A percentile compares a stretch with the other conserved stretches of the same genome.
Evolutionary conservation across 2,329 filamentous ascomycete genomes (phyloP).

Genomic region (Colletotrichum zoysiae): DNA sequence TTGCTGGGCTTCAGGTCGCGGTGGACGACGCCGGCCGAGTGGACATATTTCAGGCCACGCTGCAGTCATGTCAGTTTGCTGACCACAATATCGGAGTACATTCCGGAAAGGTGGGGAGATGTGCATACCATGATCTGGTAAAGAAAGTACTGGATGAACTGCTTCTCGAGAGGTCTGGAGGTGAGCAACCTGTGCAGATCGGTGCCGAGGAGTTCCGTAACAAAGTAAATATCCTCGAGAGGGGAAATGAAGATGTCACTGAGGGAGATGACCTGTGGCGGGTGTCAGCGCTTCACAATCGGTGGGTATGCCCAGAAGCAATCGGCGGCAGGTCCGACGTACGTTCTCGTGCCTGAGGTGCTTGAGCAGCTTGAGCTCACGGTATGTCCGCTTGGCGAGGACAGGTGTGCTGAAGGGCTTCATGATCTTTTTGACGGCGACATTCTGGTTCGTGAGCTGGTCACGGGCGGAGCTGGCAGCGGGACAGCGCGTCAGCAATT

Average conservation of each 20-base stretch:
- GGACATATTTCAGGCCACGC: constrained; percentile 98
- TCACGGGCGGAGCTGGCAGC: constrained; percentile 88
- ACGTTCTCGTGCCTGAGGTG: constrained; percentile 98
- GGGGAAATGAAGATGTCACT: constrained; percentile 99
- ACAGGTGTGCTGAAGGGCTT: constrained; percentile 99
- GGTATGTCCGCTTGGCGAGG: constrained; percentile 95
- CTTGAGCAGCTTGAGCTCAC: constrained; percentile 97
- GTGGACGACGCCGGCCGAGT: constrained; percentile 97
- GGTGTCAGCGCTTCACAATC: constrained; percentile 43
- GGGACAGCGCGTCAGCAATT: constrained; percentile 38
- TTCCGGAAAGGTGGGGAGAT: constrained; percentile 14
- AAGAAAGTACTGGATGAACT: constrained; percentile 99
- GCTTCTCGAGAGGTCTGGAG: constrained; percentile 95
- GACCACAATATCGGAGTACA: constrained; percentile 9
- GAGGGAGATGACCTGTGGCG: constrained; percentile 86
- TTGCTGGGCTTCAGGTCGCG: constrained; percentile 98
- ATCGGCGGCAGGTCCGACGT: constrained; percentile 44
- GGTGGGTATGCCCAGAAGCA: constrained; percentile 5
- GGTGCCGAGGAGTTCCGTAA: constrained; percentile 96
- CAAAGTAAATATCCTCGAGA: constrained; percentile 98
- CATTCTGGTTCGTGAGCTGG: constrained; percentile 95
- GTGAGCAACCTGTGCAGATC: constrained; percentile 96
- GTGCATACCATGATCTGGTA: constrained; percentile 93
- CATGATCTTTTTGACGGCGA: constrained; percentile 99
- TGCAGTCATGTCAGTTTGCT: constrained; percentile 53